Conservation (phyloP, 148 eudicot genomes). For the Rhododendron simsii region DNA sequence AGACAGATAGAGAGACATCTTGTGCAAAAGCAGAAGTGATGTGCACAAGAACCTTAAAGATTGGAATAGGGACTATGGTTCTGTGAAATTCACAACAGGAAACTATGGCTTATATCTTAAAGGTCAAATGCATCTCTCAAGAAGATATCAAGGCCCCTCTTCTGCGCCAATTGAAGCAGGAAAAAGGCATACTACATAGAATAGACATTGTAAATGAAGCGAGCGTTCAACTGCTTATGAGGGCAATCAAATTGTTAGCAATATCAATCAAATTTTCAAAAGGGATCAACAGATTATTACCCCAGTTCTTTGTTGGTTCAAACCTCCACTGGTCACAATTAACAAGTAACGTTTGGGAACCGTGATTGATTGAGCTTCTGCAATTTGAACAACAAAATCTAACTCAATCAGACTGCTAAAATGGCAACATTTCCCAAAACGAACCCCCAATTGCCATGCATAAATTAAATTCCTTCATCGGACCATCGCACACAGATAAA, state of each 20-base stretch:
- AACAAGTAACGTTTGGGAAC: slow-evolving; percentile 56
- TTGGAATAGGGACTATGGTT: neutral
- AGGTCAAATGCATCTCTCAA: neutral
- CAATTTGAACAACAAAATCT: slow-evolving; percentile 1
- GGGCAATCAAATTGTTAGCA: neutral
- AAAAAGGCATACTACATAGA: neutral
- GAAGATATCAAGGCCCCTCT: neutral
- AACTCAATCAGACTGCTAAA: neutral
- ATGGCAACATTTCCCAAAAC: neutral
- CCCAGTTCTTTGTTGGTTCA: slow-evolving; percentile 99
- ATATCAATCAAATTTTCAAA: neutral
- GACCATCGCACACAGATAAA: neutral
- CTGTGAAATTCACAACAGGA: neutral
- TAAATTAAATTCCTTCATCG: neutral
- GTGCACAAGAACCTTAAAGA: neutral
- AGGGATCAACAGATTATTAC: slow-evolving; percentile 27
- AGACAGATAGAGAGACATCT: neutral
- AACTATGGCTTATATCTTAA: neutral
- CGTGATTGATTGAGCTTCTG: slow-evolving; percentile 70
- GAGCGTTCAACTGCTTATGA: neutral
- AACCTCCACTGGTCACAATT: slow-evolving; percentile 93
- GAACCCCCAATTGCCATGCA: neutral
- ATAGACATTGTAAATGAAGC: neutral
- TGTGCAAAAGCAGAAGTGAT: neutral
- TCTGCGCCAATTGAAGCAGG: neutral